phyloP scores from a whole-genome alignment of 73 alveolate genomes.

The Tetrahymena borealis region DNA sequence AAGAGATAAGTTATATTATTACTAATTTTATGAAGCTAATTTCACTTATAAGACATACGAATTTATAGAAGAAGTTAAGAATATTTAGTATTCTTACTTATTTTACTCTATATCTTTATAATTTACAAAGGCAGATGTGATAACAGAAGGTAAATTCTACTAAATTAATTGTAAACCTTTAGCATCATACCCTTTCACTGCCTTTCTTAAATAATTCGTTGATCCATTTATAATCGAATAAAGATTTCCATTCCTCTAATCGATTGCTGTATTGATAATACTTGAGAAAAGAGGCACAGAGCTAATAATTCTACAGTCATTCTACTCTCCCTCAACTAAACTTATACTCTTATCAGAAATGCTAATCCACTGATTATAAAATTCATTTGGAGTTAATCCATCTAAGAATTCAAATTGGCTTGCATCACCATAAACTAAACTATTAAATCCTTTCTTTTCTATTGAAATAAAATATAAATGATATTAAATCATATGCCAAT shows the following conservation, averaged over 20 bases:
- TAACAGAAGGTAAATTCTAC: background rate
- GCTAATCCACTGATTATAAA: background rate
- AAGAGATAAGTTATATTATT: background rate
- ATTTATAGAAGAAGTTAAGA: background rate
- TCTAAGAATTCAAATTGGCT: background rate
- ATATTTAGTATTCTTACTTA: background rate
- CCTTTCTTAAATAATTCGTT: background rate
- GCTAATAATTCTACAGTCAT: background rate
- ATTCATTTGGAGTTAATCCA: background rate
- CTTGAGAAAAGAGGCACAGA: background rate
- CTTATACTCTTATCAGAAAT: background rate
- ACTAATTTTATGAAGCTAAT: no score
- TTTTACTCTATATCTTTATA: background rate
- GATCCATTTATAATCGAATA: background rate
- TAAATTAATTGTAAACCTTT: background rate
- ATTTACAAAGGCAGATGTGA: background rate
- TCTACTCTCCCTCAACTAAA: background rate
- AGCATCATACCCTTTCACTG: background rate
- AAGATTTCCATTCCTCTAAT: background rate
- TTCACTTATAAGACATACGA: background rate
- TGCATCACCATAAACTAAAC: background rate
- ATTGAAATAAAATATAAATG: background rate
- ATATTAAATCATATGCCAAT: background rate
- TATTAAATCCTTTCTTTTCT: background rate
- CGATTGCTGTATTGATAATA: background rate